Base-by-base conservation (phyloP, 2,329 filamentous ascomycete genomes). In the Torrubiellomyces zombiae region DNA sequence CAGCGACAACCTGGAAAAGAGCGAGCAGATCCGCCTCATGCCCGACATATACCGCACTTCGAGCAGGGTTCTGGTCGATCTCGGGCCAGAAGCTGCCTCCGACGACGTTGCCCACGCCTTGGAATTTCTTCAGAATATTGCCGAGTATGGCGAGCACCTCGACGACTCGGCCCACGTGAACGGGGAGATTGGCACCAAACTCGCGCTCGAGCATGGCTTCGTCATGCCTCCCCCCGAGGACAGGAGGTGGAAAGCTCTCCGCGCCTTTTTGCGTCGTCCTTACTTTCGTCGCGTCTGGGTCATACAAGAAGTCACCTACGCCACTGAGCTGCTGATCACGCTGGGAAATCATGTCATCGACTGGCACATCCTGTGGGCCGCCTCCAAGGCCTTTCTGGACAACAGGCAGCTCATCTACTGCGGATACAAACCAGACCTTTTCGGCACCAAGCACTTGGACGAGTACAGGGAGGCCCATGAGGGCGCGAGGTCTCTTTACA, bases 211-310 rank as follows among this genome's bases (percentile, higher is more conserved):
- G 14, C 23, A 20, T 14, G 29, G 29, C 13, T 24, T 27, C 23
- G 18, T 29, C 4, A 18, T 32, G 11, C 29, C 29, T 7, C 18
- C 24, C 8, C 17, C 21, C 5, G 13, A 16, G 10, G 29, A 32
- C 29, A 20, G 19, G 24, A 16, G 21, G n/a, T 32, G 29, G 29
- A 9, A 21, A 2, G 29, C 29, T 3, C 21, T 32, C 7, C 28
- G 29, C 9, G 27, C 29, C 5, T 32, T 32, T 14, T 24, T 32
- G 12, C 27, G 29, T 11, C 29, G 29, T 2, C 25, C 32, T 9
- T 34, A 28, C 29, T 32, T 32, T 9, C 28, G 30, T 19, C 30
- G 32, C n/a, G 24, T 27, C 14, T 34, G 32, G 32, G 18, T 34
- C 21, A 34, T 34, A 15, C 32, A 34, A 18, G 32, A 34, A 23